Base-by-base conservation (phyloP, 1,284 basidiomycete species). In the Wolfiporia cocos region DNA sequence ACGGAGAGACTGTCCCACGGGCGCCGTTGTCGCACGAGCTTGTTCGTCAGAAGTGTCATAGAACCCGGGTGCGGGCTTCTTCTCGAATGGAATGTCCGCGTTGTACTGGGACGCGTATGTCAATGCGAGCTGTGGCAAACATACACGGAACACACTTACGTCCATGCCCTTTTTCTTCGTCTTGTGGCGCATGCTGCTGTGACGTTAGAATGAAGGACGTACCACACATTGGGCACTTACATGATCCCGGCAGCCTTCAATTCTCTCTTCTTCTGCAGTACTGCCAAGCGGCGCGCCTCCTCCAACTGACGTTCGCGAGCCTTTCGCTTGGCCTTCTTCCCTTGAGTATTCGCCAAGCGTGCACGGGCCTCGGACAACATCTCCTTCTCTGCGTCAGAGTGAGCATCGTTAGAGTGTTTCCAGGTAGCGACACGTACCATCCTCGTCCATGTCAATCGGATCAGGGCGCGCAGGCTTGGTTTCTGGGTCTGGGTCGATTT, bases 361-460 rank as follows among this genome's bases (percentile, higher is more conserved):
- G 96, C 96, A 54, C 96, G 85, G 37, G 96, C 96, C 64, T 99
- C 96, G 5, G 94, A 98, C 52, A 99, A 73, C 96, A 99, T 99
- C 65, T 99, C 96, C 82, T 99, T 99, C 66, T 99, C 96, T 92
- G 46, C 14, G 41, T 38, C 28, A n/a, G 9, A 20, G 29, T 17
- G 39, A 35, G 20, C 21, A 30, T 17, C 19, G 12, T 31, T 9
- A 37, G 15, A 35, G 14, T 19, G 18, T 11, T n/a, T 12, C 23
- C 5, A 19, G 12, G 39, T 15, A 18, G 26, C 26, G 18, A 15
- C 10, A 65, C 74, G 49, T 49, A 86, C 90, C 89, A 61, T 95
- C 96, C 65, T 99, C 96, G 64, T 99, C 96, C 96, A 99, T 99
- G 68, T 99, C 96, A 57, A 99, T 96, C 4, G 96, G 95, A 70